Base-by-base conservation (phyloP, 768 basidiomycete genomes). In the Auricularia sp. region DNA sequence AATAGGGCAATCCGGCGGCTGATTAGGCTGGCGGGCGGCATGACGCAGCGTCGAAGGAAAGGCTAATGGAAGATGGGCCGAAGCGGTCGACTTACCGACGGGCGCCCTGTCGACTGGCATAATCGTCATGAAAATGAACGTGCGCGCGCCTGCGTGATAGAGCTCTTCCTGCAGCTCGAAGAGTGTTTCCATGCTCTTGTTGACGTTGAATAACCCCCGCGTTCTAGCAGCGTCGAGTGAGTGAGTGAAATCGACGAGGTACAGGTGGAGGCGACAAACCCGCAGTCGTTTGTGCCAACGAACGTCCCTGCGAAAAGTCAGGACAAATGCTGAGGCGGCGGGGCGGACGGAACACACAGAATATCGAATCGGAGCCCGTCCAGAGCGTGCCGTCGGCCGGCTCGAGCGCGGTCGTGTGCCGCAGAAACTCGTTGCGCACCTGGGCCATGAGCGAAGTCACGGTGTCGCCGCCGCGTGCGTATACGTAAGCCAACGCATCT, bases 71-170 rank as follows among this genome's bases (percentile, higher is more conserved):
- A 51, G 21, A 42, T 14, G 13, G 39, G 39, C 39, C 8, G 39
- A 14, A 42, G 13, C 39, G 6, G 47, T 51, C 0, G 47, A 51
- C 47, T 51, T 6, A 51, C 47, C 47, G 47, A 51, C 14, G 1
- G 85, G 85, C 21, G 77, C 74, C 36, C 79, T 73, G 36, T 81
- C 70, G 18, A 86, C 79, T 0, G 86, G 82, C 3, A 85, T 85
- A 1, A 85, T 76, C 66, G 85, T 83, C 29, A 87, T 75, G 70
- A 87, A 82, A 3, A 86, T 68, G 70, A 87, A 87, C 68, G 84
- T 79, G 7, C 77, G 73, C 7, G 75, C 74, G 18, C 83, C 85
- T 0, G 76, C 72, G 0, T 73, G 71, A 67, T 85, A 85, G 1
- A 87, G 69, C 54, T 74, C 68, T 61, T 83, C 77, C 72, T 85